phyloP scores from a whole-genome alignment of 306 rosid genomes.

The Datisca glomerata region DNA sequence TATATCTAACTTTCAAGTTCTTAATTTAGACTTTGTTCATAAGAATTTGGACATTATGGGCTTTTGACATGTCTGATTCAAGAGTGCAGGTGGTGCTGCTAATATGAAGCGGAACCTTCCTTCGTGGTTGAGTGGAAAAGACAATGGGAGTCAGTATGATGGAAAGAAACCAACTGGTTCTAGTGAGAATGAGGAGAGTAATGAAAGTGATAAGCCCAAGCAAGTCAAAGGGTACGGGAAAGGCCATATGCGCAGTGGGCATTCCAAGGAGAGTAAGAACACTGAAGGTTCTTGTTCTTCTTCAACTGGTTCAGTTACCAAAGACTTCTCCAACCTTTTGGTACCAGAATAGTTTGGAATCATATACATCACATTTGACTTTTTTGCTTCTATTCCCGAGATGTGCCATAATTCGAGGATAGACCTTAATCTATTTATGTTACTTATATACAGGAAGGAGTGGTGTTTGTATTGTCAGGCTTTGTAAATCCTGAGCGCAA shows the following conservation, averaged over 20 bases:
- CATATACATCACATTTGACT: slow-evolving; percentile 1
- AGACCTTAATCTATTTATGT: not conserved
- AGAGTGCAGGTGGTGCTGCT: slow-evolving; percentile 16
- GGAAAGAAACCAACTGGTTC: slow-evolving; percentile 31
- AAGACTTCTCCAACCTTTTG: slow-evolving; percentile 48
- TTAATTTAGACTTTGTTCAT: no score
- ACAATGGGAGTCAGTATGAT: slow-evolving; percentile 15
- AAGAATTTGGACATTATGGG: no score
- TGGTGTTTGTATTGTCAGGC: slow-evolving; percentile 83
- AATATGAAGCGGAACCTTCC: slow-evolving; percentile 53
- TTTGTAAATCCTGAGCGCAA: slow-evolving; percentile 92
- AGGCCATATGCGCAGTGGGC: not conserved
- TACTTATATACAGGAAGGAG: slow-evolving; percentile 66
- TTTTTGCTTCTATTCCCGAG: slow-evolving; percentile 2
- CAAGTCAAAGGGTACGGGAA: slow-evolving; percentile 18
- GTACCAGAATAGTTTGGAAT: slow-evolving; percentile 20
- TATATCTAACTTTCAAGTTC: no score
- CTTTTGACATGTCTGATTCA: slow-evolving; percentile 33
- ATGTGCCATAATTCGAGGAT: slow-evolving; percentile 7
- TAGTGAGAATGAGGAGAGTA: slow-evolving; percentile 19
- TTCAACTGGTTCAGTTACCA: slow-evolving; percentile 22
- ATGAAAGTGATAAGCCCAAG: slow-evolving; percentile 19
- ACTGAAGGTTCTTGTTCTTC: slow-evolving; percentile 20
- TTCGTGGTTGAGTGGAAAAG: slow-evolving; percentile 48
- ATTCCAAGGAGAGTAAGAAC: slow-evolving; percentile 15